Base-by-base conservation (phyloP, 2,329 filamentous ascomycete genomes). In the Arthrinium phaeospermum region DNA sequence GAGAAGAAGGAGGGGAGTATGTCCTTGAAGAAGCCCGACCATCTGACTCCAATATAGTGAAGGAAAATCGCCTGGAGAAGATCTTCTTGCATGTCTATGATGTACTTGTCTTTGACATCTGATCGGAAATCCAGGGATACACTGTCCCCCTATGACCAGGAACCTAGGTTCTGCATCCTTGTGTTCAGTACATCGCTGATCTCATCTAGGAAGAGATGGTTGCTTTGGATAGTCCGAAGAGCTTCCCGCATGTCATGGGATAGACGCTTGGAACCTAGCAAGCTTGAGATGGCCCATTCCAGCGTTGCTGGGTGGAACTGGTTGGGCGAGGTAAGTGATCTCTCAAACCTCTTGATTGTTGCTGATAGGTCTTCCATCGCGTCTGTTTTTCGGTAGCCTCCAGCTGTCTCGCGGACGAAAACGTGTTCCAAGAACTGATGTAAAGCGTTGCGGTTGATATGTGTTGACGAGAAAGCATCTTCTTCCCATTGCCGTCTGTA, bases 151-250 rank as follows among this genome's bases (percentile, higher is more conserved):
- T 87, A 89, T 0, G 81, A 80, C 86, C 87, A 89, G 4, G 79
- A 79, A 1, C 82, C 78, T 1, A 88, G 76, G 0, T 82, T 80
- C 3, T 82, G 78, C 10, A 88, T 80, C 10, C 37, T 22, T 86
- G 82, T 82, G 73, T 88, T 88, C 68, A 89, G 81, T 1, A 88
- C 86, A 71, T 88, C 86, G 0, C 84, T 83, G 19, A 89, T 83
- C 76, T 89, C 87, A 1, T 78, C 78, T 13, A 88, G 74, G 10
- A 88, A 83, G 37, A 82, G 78, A 0, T 76, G 72, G 69, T 85
- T 86, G 12, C 78, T 77, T 34, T 81, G 76, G 70, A 88, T 85
- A 53, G 86, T 85, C 10, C 78, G 81, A 22, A 89, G 78, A 0
- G 83, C 81, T 72, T 81, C 81, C 37, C 5, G 37, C 37, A 7